phyloP scores from a whole-genome alignment of 441 rosid species.

The Oxalis stricta region DNA sequence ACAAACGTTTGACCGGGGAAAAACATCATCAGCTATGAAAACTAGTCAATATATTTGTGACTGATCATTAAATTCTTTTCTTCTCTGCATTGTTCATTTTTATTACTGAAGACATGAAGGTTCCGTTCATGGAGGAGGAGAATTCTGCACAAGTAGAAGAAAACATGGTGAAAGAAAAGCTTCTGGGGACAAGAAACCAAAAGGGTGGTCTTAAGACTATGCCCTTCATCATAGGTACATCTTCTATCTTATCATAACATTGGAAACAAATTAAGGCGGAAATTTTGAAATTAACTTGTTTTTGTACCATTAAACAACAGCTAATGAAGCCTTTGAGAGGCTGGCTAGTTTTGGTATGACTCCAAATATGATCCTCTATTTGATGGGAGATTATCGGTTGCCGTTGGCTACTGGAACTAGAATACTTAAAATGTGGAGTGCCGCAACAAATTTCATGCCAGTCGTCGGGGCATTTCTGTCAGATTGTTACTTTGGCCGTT shows the following conservation, averaged over 20 bases:
- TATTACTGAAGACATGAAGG: too few species aligned
- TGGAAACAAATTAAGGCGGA: too few species aligned
- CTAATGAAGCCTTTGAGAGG: constrained; percentile 6
- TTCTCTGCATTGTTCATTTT: too few species aligned
- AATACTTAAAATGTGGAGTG: constrained; percentile 4
- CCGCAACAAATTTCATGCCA: constrained; percentile 2
- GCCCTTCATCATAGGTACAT: background rate
- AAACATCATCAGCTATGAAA: too few species aligned
- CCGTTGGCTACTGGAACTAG: background rate
- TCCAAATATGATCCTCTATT: constrained; percentile 7
- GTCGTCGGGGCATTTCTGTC: constrained; percentile 7
- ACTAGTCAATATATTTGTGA: too few species aligned
- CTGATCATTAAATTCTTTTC: background rate
- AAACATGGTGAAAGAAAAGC: background rate
- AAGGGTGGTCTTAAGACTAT: background rate
- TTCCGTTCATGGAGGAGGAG: background rate
- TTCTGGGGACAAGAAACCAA: background rate
- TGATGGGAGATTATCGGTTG: constrained; percentile 7
- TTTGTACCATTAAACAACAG: background rate
- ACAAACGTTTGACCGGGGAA: too few species aligned
- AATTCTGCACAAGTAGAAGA: background rate
- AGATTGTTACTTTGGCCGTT: constrained; percentile 5
- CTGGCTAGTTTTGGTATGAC: constrained; percentile 1
- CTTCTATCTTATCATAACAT: too few species aligned
- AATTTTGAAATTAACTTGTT: too few species aligned